Conservation (phyloP, 139 green algal species). For the Volvox africanus region DNA sequence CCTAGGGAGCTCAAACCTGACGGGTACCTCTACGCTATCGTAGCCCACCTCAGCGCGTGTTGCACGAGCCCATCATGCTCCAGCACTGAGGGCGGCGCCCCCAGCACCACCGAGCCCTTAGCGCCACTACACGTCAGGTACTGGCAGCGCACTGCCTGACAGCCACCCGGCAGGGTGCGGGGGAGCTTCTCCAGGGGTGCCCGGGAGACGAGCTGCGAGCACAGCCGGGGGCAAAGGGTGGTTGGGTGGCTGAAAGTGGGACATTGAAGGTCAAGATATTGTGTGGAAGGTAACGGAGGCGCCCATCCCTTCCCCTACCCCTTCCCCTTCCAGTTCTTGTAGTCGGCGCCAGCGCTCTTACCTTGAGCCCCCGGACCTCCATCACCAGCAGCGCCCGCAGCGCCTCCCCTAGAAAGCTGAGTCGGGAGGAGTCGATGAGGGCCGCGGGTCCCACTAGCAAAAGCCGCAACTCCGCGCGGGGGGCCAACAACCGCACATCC, state of each 20-base stretch:
- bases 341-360: not conserved
- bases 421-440: conserved; percentile 72
- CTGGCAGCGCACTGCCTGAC: conserved; percentile 70
- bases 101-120: conserved; percentile 72
- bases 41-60: conserved; percentile 72
- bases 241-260: not conserved
- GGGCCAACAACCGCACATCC: conserved; percentile 82
- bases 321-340: too few species aligned
- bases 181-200: conserved; percentile 61
- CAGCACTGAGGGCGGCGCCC: conserved; percentile 73
- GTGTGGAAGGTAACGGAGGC: too few species aligned
- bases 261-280: too few species aligned
- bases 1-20: too few species aligned
- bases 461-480: conserved; percentile 85
- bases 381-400: conserved; percentile 82
- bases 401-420: conserved; percentile 82
- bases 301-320: not conserved
- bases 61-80: conserved; percentile 72
- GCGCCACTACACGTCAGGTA: conserved; percentile 64
- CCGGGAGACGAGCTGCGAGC: conserved; percentile 52
- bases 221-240: not conserved
- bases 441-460: conserved; percentile 65
- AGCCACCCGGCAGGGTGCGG: conserved; percentile 75
- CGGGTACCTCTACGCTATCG: too few species aligned
- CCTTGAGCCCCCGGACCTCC: conserved; percentile 55